Evolutionary conservation across 441 rosid species (phyloP), one percentile per base, ranked within the genome.

Genomic region (Jatropha multifida): DNA sequence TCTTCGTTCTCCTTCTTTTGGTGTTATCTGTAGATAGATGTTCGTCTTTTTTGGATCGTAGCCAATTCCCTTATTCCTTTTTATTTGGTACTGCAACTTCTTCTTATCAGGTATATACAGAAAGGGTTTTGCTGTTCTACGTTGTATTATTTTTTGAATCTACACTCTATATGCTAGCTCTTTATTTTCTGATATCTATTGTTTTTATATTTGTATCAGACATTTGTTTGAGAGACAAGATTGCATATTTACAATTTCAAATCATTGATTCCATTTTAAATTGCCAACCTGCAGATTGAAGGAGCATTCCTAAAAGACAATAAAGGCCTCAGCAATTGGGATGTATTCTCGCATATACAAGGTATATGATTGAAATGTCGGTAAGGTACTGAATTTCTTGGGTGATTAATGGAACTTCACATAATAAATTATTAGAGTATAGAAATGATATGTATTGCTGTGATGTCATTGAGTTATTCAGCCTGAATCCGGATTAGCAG

Each of bases 301-400:
- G 92, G 92, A 46, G 90, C 86, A 14, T 84, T 73, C 70, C 65
- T 83, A 72, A 68, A 75, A 56, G 87, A 80, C 75, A 88, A 88
- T n/a, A 88, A 86, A 85, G 86, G 87, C 38, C 17, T 86, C 65
- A 85, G 83, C 81, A 88, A 88, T 65, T 86, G 90, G 92, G 92
- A 88, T 79, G 80, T 81, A 60, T 58, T 58, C 83, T 78, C 74
- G 17, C 79, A 13, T 90, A 82, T 10, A 18, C 58, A 18, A 54
- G 58, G 58, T 54, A 54, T 2, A 48, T 48, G 13, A 27, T 27
- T 27, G 32, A 27, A 27, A 27, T 27, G 32, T 27, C 32, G 32
- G 1, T 27, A 27, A 27, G 1, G 32, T 27, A 27, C 32, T 27
- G 2, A 27, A 27, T 27, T 32, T 32, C 32, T 32, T 32, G 32